Base-by-base conservation (phyloP, 768 basidiomycete genomes). In the Lactifluus pinguis region DNA sequence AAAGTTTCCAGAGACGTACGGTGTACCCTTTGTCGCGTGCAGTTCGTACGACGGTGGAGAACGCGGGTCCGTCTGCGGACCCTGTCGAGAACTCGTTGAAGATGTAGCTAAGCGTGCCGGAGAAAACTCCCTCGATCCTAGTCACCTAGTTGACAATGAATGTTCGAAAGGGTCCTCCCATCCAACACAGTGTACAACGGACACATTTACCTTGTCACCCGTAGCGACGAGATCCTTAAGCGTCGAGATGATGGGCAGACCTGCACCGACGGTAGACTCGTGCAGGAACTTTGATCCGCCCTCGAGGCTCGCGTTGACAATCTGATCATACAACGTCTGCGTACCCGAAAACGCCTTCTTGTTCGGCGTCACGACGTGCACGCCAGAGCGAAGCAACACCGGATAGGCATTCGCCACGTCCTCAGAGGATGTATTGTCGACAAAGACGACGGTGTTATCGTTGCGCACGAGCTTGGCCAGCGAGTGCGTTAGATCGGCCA, bases 81-180 rank as follows among this genome's bases (percentile, higher is more conserved):
- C 83, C 84, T 4, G 83, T 86, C 2, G 90, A 86, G 76, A 94
- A 92, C 64, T 93, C 85, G 76, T 98, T 98, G 81, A 99, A 99
- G 76, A 99, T 98, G 76, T 98, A 99, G 71, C 89, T 92, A 80
- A 99, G 84, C 3, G 97, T 99, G 9, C 97, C 97, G 5, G 91
- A 94, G 73, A 99, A 92, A 21, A 98, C 97, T 42, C 97, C 97
- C 73, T 99, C 97, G 65, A 98, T 91, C 78, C 92, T 95, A 68
- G 79, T 75, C 63, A 95, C 77, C 87, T 90, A 47, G 25, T 21
- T 21, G 45, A 15, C 8, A 47, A 44, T 7, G 10, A n/a, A 44
- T 19, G 19, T 19, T 45, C 19, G n/a, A 45, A 45, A 11, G 9
- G 8, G 19, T 1, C 25, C 25, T 25, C 25, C 25, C 44, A 15